A percentile compares a stretch with the other conserved stretches of the same genome.
Conservation (phyloP, 805 yeast species). For the Nakazawaea wickerhamii region DNA sequence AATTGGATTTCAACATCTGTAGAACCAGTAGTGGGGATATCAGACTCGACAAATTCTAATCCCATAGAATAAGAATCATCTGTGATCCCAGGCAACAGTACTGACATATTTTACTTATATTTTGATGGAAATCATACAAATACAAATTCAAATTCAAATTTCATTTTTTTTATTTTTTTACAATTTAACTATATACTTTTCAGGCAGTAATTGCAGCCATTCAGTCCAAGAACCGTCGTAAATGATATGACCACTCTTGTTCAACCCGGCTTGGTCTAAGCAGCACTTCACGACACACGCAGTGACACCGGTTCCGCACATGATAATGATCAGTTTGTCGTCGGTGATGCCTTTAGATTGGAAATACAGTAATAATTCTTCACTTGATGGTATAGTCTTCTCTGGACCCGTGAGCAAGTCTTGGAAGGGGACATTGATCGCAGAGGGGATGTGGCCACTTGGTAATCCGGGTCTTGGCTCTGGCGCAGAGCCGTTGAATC, state of each 20-base stretch:
- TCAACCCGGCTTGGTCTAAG: slow-evolving; percentile 46
- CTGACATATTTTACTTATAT: too few relatives aligned
- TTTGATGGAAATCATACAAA: not conserved
- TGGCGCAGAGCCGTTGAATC: slow-evolving; percentile 75
- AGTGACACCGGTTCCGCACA: slow-evolving; percentile 97
- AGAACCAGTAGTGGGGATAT: not conserved
- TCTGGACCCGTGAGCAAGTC: slow-evolving; percentile 45
- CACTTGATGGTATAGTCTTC: slow-evolving; percentile 42
- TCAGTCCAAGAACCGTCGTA: slow-evolving; percentile 92
- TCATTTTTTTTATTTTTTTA: not conserved
- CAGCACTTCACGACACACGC: slow-evolving; percentile 86
- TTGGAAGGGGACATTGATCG: slow-evolving; percentile 70
- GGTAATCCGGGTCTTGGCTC: slow-evolving; percentile 88
- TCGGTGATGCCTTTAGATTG: slow-evolving; percentile 31
- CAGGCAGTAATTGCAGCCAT: slow-evolving; percentile 74
- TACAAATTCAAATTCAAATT: too few relatives aligned
- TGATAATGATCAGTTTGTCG: slow-evolving; percentile 66
- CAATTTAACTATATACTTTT: slow-evolving; percentile 45
- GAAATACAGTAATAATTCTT: slow-evolving; percentile 44
- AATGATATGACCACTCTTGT: slow-evolving; percentile 42
- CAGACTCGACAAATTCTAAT: slow-evolving; percentile 3
- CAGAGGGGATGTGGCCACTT: slow-evolving; percentile 86
- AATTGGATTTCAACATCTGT: not conserved
- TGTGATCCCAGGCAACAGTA: slow-evolving; percentile 9
- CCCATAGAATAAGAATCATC: slow-evolving; percentile 2